phyloP scores from a whole-genome alignment of 179 eudicot genomes.

The Patellifolia procumbens region DNA sequence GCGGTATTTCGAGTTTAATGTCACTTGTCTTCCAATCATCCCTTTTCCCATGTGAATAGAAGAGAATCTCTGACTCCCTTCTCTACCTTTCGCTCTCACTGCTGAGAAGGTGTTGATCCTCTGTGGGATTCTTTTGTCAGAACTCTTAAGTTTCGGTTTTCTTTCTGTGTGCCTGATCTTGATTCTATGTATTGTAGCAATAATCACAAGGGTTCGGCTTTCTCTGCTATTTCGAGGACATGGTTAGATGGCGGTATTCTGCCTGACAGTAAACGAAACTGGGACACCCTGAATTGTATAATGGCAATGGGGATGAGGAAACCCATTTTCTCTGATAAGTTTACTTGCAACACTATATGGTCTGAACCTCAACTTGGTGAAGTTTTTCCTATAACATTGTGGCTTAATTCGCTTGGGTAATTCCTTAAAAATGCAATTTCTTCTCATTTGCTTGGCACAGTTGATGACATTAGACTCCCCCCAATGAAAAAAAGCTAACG shows the following conservation, averaged over 20 bases:
- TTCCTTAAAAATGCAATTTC: neutral
- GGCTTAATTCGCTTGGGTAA: neutral
- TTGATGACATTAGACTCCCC: neutral
- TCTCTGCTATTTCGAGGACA: neutral
- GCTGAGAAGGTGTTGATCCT: neutral
- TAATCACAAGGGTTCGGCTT: neutral
- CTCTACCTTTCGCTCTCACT: neutral
- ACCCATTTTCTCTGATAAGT: neutral
- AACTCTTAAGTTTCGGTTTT: constrained; percentile 1
- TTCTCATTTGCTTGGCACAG: neutral
- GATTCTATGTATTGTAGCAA: neutral
- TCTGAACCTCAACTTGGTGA: neutral
- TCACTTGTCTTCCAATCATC: neutral
- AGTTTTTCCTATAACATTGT: neutral
- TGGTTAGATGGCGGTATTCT: neutral
- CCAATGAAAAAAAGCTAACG: neutral
- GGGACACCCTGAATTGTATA: neutral
- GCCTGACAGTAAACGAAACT: neutral
- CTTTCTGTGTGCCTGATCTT: neutral
- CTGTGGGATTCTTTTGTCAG: neutral
- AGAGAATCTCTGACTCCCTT: neutral
- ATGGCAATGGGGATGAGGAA: neutral
- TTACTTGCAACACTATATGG: neutral
- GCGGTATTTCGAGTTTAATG: too few species aligned
- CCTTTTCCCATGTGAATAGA: neutral